Evolutionary conservation across 129 eudicot species (phyloP).

Genomic region (Smallanthus sonchifolius): DNA sequence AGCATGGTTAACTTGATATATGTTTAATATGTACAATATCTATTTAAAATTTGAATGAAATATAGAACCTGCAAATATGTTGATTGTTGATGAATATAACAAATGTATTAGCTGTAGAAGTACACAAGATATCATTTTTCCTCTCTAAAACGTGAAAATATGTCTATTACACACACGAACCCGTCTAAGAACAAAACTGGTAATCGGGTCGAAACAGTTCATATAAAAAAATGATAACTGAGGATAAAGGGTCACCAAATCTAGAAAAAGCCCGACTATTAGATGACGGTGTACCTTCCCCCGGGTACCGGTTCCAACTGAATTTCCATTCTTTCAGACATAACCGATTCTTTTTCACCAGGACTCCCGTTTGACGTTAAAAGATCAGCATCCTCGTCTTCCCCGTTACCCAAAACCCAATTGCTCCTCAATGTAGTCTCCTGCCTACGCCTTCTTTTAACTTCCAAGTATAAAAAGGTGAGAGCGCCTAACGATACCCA

Average conservation of each 20-base stretch:
- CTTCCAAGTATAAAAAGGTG: constrained; percentile 57
- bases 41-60: not conserved
- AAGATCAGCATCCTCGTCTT: constrained; percentile 81
- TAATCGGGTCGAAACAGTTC: constrained; percentile 20
- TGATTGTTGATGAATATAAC: constrained; percentile 27
- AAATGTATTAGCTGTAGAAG: constrained; percentile 13
- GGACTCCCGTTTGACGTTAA: constrained; percentile 45
- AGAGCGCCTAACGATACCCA: constrained; percentile 66
- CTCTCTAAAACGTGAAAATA: constrained; percentile 14
- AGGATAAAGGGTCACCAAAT: constrained; percentile 7
- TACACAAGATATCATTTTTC: constrained; percentile 24
- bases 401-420: constrained; percentile 87
- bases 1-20: constrained; percentile 19
- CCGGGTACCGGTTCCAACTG: constrained; percentile 70
- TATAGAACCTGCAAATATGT: constrained; percentile 3
- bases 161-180: constrained; percentile 26
- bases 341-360: constrained; percentile 45
- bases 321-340: constrained; percentile 65
- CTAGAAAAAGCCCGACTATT: not conserved
- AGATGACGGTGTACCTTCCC: constrained; percentile 29
- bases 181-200: constrained; percentile 32
- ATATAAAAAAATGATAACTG: not conserved
- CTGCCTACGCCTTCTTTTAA: constrained; percentile 35
- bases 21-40: not conserved
- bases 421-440: constrained; percentile 48